Base-by-base conservation (phyloP, 257 asterid species). In the Penstemon newberryi region DNA sequence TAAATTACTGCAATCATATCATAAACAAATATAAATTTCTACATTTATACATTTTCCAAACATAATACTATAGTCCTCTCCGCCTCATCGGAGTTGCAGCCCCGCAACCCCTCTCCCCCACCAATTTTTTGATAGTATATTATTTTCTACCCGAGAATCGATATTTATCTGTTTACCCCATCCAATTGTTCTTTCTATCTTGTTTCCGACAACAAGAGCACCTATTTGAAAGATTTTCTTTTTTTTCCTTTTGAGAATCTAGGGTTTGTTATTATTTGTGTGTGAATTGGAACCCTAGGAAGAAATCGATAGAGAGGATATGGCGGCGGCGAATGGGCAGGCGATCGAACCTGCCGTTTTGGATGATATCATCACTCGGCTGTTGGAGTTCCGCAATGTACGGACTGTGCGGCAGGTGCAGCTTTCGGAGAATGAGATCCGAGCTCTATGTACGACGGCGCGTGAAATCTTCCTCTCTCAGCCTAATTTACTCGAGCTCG, bases 401-500 rank as follows among this genome's bases (percentile, higher is more conserved):
- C 73, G 98, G 70, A 92, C 88, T 46, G 86, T 80, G 71, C 84
- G 96, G 36, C 98, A 89, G 83, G 98, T 89, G 66, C 94, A 89
- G 87, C 90, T 92, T 3, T 86, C 96, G 6, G 96, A 92, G 82
- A 79, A 85, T 60, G 98, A 92, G 95, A 92, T 92, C 89, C 95
- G 96, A 13, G 79, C 84, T 41, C 89, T 92, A 58, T 92, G 98
- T 70, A 71, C 76, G 57, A 68, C 96, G 50, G 72, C 98, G 18
- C 86, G 98, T 11, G 95, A 87, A 75, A 89, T 92, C 69, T 92
- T 92, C 78, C 90, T 92, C 51, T 84, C 84, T 19, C 98, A 92
- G 79, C 98, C 98, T 47, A 92, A 87, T 86, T 94, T 92, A 36
- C 87, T 92, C 63, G 98, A 92, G 88, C 95, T 92, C 13, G 98